Evolutionary conservation across 345 rosid genomes (phyloP).

Genomic region (Aquilaria sinensis): DNA sequence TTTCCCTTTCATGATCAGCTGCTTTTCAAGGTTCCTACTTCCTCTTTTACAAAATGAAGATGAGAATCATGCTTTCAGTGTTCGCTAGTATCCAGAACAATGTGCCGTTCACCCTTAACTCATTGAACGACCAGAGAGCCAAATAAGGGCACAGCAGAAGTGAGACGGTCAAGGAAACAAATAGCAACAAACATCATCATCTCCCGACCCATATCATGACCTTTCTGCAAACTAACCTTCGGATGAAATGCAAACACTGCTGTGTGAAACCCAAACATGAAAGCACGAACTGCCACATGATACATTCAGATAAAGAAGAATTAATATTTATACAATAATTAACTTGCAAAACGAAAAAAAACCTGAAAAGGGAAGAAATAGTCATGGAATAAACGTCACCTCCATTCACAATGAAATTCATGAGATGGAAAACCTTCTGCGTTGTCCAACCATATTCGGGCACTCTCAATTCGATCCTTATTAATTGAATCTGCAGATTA

Average conservation of each 20-base stretch:
- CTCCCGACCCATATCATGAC: not conserved
- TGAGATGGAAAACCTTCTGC: conserved; percentile 92
- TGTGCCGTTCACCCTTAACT: too few relatives aligned
- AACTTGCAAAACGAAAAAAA: not conserved
- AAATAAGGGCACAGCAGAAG: too few relatives aligned
- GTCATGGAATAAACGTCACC: conserved; percentile 30
- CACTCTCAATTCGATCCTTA: conserved; percentile 87
- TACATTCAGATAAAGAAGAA: not conserved
- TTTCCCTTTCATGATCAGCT: too few relatives aligned
- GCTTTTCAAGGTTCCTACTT: too few relatives aligned
- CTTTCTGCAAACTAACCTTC: conserved; percentile 50
- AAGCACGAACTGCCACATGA: conserved; percentile 64
- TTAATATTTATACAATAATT: not conserved
- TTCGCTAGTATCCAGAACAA: too few relatives aligned
- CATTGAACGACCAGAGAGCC: too few relatives aligned
- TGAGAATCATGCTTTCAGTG: too few relatives aligned
- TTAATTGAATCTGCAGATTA: conserved; percentile 59
- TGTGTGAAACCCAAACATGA: conserved; percentile 92
- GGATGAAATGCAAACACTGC: conserved; percentile 76
- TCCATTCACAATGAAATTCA: conserved; percentile 98
- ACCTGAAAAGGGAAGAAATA: not conserved
- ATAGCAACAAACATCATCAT: not conserved
- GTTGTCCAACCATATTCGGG: conserved; percentile 98
- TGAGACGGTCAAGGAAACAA: not conserved
- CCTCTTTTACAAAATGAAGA: too few relatives aligned